phyloP scores from a whole-genome alignment of 495 filamentous ascomycete genomes.

The Sordaria brevicollis region DNA sequence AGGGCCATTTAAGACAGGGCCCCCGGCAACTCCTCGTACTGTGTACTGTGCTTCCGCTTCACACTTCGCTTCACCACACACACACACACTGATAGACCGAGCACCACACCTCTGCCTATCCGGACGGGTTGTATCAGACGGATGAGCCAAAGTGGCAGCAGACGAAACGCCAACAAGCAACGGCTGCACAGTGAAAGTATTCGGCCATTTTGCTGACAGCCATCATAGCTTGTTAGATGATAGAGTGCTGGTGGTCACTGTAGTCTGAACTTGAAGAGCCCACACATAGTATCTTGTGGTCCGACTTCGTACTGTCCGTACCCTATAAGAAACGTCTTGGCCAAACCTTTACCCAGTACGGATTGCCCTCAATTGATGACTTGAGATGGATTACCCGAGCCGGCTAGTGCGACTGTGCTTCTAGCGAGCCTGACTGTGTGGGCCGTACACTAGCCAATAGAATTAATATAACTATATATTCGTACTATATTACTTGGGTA shows the following conservation, averaged over 20 bases:
- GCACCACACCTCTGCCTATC: not conserved
- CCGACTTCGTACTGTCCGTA: not conserved
- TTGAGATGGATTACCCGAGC: not conserved
- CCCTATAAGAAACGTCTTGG: not conserved
- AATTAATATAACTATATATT: no score
- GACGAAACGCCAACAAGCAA: not conserved
- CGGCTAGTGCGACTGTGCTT: no score
- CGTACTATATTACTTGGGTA: no score
- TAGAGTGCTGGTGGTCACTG: not conserved
- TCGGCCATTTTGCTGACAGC: not conserved
- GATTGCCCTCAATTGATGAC: not conserved
- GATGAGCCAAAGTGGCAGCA: not conserved
- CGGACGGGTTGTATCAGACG: not conserved
- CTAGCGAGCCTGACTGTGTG: no score
- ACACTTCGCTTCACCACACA: not conserved
- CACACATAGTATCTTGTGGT: not conserved
- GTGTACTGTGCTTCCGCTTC: not conserved
- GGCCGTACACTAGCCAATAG: no score
- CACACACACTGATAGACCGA: not conserved
- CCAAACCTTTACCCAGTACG: not conserved
- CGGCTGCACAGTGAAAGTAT: not conserved
- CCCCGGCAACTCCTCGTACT: slow-evolving; percentile 13
- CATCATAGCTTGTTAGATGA: not conserved
- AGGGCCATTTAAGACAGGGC: slow-evolving; percentile 42
- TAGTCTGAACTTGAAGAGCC: not conserved